Evolutionary conservation across 257 asterid genomes (phyloP).

Genomic region (Paraleonurus japonicus): DNA sequence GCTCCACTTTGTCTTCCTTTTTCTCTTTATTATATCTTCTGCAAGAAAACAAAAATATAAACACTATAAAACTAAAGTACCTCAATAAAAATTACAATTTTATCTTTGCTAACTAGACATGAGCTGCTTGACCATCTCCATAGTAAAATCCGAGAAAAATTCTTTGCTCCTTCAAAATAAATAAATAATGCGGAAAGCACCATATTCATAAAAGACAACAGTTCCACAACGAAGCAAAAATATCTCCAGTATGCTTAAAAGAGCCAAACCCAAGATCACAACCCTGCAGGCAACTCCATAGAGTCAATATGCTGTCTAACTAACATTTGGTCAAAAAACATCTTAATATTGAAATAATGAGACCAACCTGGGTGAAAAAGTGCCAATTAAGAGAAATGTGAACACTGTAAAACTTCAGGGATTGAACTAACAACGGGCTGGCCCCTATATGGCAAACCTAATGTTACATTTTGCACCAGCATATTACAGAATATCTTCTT

Average conservation of each 20-base stretch:
- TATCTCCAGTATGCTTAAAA: slow-evolving; percentile 53
- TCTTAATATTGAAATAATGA: slow-evolving; percentile 42
- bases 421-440: slow-evolving; percentile 58
- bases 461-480: slow-evolving; percentile 52
- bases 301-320: slow-evolving; percentile 50
- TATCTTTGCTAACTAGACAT: slow-evolving; percentile 34
- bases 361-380: slow-evolving; percentile 63
- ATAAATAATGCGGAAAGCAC: slow-evolving; percentile 34
- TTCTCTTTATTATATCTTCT: slow-evolving; percentile 57
- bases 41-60: slow-evolving; percentile 26
- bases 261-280: slow-evolving; percentile 52
- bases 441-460: slow-evolving; percentile 65
- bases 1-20: slow-evolving; percentile 53
- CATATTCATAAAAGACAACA: slow-evolving; percentile 38
- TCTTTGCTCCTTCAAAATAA: slow-evolving; percentile 38
- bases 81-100: not conserved
- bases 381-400: slow-evolving; percentile 57
- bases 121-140: slow-evolving; percentile 35
- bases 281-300: slow-evolving; percentile 64
- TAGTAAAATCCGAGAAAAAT: slow-evolving; percentile 30
- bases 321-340: slow-evolving; percentile 44
- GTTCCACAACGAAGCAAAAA: slow-evolving; percentile 44
- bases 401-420: slow-evolving; percentile 60
- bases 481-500: slow-evolving; percentile 41
- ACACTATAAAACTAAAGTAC: slow-evolving; percentile 8